Base-by-base conservation (phyloP, 2,329 filamentous ascomycete species). In the Parastagonospora avenae region DNA sequence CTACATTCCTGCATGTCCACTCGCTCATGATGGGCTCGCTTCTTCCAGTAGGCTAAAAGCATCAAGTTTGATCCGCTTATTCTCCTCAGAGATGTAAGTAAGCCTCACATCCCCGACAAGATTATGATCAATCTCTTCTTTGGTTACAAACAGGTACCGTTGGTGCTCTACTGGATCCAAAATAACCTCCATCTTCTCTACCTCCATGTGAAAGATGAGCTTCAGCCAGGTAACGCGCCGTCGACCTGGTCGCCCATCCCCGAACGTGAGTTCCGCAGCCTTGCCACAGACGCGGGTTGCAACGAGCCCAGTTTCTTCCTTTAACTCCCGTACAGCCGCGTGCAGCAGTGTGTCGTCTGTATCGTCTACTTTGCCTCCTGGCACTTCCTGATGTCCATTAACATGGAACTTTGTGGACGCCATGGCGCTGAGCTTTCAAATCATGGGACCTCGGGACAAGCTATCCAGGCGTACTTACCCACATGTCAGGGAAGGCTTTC, bases 281-380 rank as follows among this genome's bases (percentile, higher is more conserved):
- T 78, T 67, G 24, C 76, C 72, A 2, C 76, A 62, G 31, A 83
- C 68, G 9, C 64, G 64, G 16, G 65, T 76, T 2, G 80, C 76
- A 37, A 68, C 68, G 16, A 84, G 64, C 0, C 80, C 81, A 0
- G 77, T 77, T 59, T 84, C 81, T 61, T 84, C 81, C 36, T 75
- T 73, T 9, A 82, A 65, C 55, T 83, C 81, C 7, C 81, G 74
- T 8, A 72, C 80, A 2, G 78, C 76, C 1, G 76, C 76, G 43
- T 80, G 76, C 1, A 83, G 63, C 30, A 84, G 69, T 0, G 76
- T 80, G 11, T 69, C 60, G 50, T 84, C 81, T 0, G 65, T 66
- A 9, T 68, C 59, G 32, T 83, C 81, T 27, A 73, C 72, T 10
- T 75, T 76, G 2, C 82, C 82, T 6, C 81, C 80, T 2, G 82